Evolutionary conservation across 2,329 filamentous ascomycete genomes (phyloP).

Genomic region (Zopfia rhizophila): DNA sequence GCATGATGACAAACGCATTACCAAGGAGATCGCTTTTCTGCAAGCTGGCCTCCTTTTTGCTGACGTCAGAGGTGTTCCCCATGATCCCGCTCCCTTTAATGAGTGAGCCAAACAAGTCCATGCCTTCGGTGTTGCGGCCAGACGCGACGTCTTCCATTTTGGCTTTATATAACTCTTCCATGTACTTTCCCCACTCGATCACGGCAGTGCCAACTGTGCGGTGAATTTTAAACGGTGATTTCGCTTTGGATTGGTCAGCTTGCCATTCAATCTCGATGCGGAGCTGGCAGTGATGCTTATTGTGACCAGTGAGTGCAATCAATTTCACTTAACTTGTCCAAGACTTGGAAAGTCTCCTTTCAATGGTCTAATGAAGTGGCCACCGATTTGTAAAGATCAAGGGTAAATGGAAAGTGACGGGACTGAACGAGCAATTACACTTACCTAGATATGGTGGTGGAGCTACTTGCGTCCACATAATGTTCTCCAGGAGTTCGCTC

Average conservation of each 20-base stretch:
- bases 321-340: no score
- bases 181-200: conserved; percentile 73
- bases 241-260: conserved; percentile 33
- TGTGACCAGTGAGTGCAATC: no score
- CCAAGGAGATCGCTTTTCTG: conserved; percentile 70
- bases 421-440: no score
- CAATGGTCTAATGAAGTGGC: no score
- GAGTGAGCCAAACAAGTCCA: conserved; percentile 66
- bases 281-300: no score
- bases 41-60: conserved; percentile 43
- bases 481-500: conserved; percentile 69
- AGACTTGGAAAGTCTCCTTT: no score
- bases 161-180: conserved; percentile 73
- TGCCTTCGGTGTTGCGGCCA: conserved; percentile 52
- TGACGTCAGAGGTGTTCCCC: conserved; percentile 28
- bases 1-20: conserved; percentile 71
- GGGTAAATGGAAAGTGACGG: no score
- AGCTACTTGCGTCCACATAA: conserved; percentile 70
- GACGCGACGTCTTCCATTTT: conserved; percentile 63
- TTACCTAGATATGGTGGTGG: conserved; percentile 67
- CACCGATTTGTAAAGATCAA: conserved; percentile 25
- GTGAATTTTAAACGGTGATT: conserved; percentile 57
- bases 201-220: conserved; percentile 66
- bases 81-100: conserved; percentile 48
- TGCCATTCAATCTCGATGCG: no score